Evolutionary conservation across 495 filamentous ascomycete genomes (phyloP).

Genomic region (Pyrenula massariospora): DNA sequence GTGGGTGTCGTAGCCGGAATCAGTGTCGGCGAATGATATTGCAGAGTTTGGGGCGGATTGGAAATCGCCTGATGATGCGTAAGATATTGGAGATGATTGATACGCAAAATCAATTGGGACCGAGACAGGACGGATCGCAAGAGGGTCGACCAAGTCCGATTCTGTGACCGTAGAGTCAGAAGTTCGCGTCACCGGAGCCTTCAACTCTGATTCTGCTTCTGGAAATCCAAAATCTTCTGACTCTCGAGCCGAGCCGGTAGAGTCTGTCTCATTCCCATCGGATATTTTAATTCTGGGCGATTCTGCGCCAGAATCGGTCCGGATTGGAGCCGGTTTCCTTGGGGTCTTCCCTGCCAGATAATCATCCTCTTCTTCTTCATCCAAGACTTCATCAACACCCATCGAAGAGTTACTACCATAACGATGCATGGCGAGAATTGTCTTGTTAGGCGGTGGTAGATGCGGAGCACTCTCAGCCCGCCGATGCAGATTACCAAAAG

Average conservation of each 20-base stretch:
- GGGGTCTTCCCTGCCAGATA: slow-evolving; percentile 23
- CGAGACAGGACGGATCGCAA: slow-evolving; percentile 35
- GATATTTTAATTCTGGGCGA: neutral
- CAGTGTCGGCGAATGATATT: slow-evolving; percentile 35
- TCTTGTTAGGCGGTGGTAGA: slow-evolving; percentile 69
- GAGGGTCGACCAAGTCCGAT: slow-evolving; percentile 23
- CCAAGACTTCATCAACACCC: slow-evolving; percentile 83
- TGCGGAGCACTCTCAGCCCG: slow-evolving; percentile 87
- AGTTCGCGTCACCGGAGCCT: slow-evolving; percentile 22
- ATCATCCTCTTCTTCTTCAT: slow-evolving; percentile 76
- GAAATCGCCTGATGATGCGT: slow-evolving; percentile 40
- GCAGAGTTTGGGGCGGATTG: slow-evolving; percentile 41
- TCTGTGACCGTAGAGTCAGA: slow-evolving; percentile 46
- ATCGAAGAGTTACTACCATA: slow-evolving; percentile 56
- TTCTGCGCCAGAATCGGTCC: neutral
- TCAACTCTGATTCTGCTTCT: neutral
- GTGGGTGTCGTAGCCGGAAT: slow-evolving; percentile 26
- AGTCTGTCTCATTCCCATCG: neutral
- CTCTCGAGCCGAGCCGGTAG: neutral
- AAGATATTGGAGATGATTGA: slow-evolving; percentile 33
- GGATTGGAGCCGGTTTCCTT: neutral
- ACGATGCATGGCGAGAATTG: slow-evolving; percentile 43
- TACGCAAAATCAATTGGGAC: slow-evolving; percentile 41
- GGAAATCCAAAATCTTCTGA: neutral
- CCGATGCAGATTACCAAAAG: slow-evolving; percentile 71